Base-by-base conservation (phyloP, 73 alveolate genomes). In the Effrenium voratum region DNA sequence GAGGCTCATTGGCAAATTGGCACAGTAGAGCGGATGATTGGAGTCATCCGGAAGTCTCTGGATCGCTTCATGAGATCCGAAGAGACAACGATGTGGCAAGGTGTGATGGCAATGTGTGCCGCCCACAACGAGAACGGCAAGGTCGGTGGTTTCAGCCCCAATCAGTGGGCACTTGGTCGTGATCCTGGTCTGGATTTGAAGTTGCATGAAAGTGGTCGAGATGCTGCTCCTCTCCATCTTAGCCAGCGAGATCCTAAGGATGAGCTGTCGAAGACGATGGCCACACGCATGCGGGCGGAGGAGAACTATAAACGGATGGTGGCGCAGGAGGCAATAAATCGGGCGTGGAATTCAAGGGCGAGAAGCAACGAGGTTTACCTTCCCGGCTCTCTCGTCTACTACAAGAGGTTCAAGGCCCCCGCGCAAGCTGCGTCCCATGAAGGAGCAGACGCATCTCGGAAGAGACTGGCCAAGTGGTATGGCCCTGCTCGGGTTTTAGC, bases 1-100 rank as follows among this genome's bases (percentile, higher is more conserved):
- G 93, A 84, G 38, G 50, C n/a, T 28, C 93, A 84, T 84, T 28
- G 45, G 3, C 93, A 84, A 59, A 84, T 84, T 52, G 93, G 93
- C 15, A 52, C 28, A 0, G 92, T 55, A 57, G 93, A 84, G 47
- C 68, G 93, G 16, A 36, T 34, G 60, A 63, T 60, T 4, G 77
- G 63, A 10, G 40, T 46, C 40, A 16, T 84, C 59, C 50, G 55
- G 45, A 32, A n/a, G 3, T 43, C 72, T 22, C 12, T 59, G 3
- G 26, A 41, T 26, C 60, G 34, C 5, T 28, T 84, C 8, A 19
- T 84, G 0, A 79, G 55, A n/a, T 22, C 77, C 2, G 19, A 26
- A 22, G 80, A 50, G 8, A 30, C 5, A 36, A 38, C n/a, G 47
- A 44, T 57, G 3, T 81, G 59, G 47, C 47, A 34, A 6, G 93